Evolutionary conservation across 179 eudicot genomes (phyloP), one percentile per base, ranked within the genome.

Genomic region (Heliamphora pulchella): DNA sequence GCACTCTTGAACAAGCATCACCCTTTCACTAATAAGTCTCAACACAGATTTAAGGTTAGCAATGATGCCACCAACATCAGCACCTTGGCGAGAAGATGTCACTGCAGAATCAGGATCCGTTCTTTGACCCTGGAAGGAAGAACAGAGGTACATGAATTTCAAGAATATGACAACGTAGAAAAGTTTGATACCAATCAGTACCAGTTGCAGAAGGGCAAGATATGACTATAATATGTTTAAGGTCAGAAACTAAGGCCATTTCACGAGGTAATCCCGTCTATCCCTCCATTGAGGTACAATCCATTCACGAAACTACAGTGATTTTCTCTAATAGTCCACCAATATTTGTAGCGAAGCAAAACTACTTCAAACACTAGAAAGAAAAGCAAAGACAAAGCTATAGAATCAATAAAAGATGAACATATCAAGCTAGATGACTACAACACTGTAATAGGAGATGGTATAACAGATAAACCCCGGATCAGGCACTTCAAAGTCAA

Each of bases 81-180:
- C 91, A 84, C 89, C 94, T 83, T 91, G 97, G 86, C 98, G 97
- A 84, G 97, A 90, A 80, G 98, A 90, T 53, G 94, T 89, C 66
- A 88, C 96, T 51, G 93, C 84, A 80, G 98, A 88, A 87, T 94
- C 99, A 50, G 93, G 91, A 86, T 96, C 98, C 14, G 87, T 77
- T 87, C 91, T 91, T 76, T 90, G 99, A 80, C 90, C 95, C 98
- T 94, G 90, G 15, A 81, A 68, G 46, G 58, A 48, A 54, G 66
- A 81, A 66, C 43, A 74, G 43, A 76, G 70, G 8, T 7, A 20
- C 6, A 31, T 4, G 55, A 59, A 50, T 63, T 72, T 10, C 76
- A 57, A 55, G 0, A 66, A 76, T 7, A 43, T 39, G 46, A 75
- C 63, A 67, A 6, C 46, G 55, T 10, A 65, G 14, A 41, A 39